A percentile compares a stretch with the other conserved stretches of the same genome.
phyloP scores from a whole-genome alignment of 306 rosid species.

The Comarum palustre region DNA sequence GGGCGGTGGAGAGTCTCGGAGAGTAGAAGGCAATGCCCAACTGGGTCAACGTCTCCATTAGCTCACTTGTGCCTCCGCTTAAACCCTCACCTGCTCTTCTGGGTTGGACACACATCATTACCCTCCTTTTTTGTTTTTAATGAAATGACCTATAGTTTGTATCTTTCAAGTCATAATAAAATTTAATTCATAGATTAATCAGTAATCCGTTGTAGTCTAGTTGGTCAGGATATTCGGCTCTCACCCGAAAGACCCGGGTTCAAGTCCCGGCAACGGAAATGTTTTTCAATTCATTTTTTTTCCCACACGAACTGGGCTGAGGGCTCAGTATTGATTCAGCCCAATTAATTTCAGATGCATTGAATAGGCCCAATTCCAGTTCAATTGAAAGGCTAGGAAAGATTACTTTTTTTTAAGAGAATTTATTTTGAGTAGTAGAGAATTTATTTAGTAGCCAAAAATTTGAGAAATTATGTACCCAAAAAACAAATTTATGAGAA shows the following conservation, averaged over 20 bases:
- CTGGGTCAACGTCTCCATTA: constrained; percentile 51
- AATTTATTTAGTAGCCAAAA: too few relatives aligned
- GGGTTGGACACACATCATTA: neutral
- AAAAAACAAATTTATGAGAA: too few relatives aligned
- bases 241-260: constrained; percentile 54
- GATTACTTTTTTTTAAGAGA: too few relatives aligned
- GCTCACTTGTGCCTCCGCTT: neutral
- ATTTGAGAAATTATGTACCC: too few relatives aligned
- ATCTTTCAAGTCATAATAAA: rapidly evolving
- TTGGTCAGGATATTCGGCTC: constrained; percentile 49
- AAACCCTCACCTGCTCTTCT: constrained; percentile 5
- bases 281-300: neutral
- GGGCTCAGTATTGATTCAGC: neutral
- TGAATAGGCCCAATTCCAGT: too few relatives aligned
- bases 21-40: constrained; percentile 42
- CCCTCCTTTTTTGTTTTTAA: too few relatives aligned
- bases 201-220: constrained; percentile 47
- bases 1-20: constrained; percentile 26
- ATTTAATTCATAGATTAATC: rapidly evolving
- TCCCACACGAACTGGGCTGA: neutral
- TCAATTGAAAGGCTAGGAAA: too few relatives aligned
- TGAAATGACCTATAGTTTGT: too few relatives aligned
- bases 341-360: too few relatives aligned
- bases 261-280: constrained; percentile 49
- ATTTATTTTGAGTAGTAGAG: too few relatives aligned